Evolutionary conservation across 2,329 filamentous ascomycete genomes (phyloP), one percentile per base, ranked within the genome.

Genomic region (Claviceps spartinae): DNA sequence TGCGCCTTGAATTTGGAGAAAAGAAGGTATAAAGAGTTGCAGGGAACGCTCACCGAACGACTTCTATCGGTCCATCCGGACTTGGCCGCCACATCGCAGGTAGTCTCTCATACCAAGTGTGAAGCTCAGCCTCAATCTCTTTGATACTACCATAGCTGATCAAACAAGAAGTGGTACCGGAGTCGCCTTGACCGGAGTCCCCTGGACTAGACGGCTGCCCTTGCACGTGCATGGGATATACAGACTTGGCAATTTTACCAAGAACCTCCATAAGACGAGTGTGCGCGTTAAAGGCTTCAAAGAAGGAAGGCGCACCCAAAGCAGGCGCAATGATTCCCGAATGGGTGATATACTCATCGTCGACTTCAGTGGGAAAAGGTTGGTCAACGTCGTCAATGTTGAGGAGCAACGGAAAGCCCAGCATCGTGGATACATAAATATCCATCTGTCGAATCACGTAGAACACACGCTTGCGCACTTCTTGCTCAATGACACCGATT

Each of bases 1-100:
- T 30, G 26, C 26, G 2, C 26, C 26, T 30, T 30, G 26, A 30
- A 3, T 30, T 30, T 8, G 26, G 8, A 30, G 26, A 30, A 30
- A 30, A 9, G 7, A 30, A 8, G 26, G 26, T 3, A 30, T 3
- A 2, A 18, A n/a, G 4, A 36, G n/a, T 22, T 22, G 46, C 2
- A 36, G 30, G 42, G 16, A 13, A 16, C 2, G 66, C 78, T 71
- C 76, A 88, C 87, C 88, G 78, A 59, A 89, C 78, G 24, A 90
- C 78, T 60, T 90, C 82, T 37, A 83, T 78, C 1, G 83, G 76
- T 0, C 83, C 85, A 49, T 93, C 88, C 0, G 83, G 78, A 55
- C 87, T 88, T 1, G 89, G 89, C 55, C 85, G 83, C 67, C 95
- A 81, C 51, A 82, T 79, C 58, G 82, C 74, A 0, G 90, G 91